Percentiles rank a stretch among this genome's conserved stretches.
phyloP scores from a whole-genome alignment of 441 rosid species.

The Melastoma candidum region DNA sequence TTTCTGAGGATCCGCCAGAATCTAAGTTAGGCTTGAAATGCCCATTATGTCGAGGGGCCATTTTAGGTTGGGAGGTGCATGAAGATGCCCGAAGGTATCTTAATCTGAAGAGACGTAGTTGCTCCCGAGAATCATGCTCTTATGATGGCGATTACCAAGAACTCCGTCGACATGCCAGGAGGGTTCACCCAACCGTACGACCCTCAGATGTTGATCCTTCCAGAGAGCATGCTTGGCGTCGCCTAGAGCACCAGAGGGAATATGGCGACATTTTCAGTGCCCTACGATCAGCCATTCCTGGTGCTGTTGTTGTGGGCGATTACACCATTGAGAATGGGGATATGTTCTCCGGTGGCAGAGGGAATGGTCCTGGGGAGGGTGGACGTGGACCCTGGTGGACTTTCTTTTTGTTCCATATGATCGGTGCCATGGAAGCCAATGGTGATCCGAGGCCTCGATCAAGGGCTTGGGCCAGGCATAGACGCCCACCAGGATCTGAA shows the following conservation, averaged over 20 bases:
- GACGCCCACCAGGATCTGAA: constrained; percentile 50
- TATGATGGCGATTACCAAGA: constrained; percentile 55
- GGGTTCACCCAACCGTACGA: constrained; percentile 41
- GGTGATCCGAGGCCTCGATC: constrained; percentile 65
- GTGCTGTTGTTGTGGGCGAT: constrained; percentile 89
- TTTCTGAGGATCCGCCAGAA: constrained; percentile 19
- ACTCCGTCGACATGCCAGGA: constrained; percentile 21
- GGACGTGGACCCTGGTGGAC: constrained; percentile 54
- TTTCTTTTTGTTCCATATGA: constrained; percentile 74
- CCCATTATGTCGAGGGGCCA: constrained; percentile 53
- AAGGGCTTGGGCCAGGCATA: constrained; percentile 71
- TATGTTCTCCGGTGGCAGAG: constrained; percentile 52
- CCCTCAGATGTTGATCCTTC: constrained; percentile 68
- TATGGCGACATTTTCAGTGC: constrained; percentile 64
- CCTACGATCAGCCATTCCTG: constrained; percentile 79
- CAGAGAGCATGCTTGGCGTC: constrained; percentile 59
- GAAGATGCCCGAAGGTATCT: constrained; percentile 65
- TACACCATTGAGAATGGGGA: constrained; percentile 85
- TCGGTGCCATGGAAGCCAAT: constrained; percentile 51
- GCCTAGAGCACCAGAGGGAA: constrained; percentile 56
- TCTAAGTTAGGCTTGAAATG: constrained; percentile 36
- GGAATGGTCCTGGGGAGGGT: constrained; percentile 32
- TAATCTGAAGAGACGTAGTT: constrained; percentile 47
- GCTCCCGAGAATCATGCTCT: constrained; percentile 54
- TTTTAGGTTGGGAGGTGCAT: constrained; percentile 44